Evolutionary conservation across 352 stramenopile species (phyloP).

Genomic region (Phytophthora citrophthora): DNA sequence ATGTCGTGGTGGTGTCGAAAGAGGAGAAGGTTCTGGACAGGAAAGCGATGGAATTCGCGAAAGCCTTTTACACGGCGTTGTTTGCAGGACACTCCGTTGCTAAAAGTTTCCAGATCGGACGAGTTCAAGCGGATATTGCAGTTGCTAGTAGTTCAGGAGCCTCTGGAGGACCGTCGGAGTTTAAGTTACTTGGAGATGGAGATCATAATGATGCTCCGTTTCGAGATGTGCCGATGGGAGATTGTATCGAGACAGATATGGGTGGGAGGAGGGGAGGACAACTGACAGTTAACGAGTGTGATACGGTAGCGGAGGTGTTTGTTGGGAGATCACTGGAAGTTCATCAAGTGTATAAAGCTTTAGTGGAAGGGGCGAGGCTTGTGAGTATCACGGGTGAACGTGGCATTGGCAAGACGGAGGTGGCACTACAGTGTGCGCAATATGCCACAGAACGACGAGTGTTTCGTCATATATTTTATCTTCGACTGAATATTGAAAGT

Average conservation of each 20-base stretch:
- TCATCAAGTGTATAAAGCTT: constrained; percentile 76
- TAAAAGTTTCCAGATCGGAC: constrained; percentile 85
- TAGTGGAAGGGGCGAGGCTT: constrained; percentile 78
- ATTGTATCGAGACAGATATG: constrained; percentile 70
- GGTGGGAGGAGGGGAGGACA: constrained; percentile 22
- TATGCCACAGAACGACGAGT: constrained; percentile 77
- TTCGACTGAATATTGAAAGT: constrained; percentile 36
- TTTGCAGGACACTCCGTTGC: constrained; percentile 80
- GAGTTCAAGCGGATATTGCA: constrained; percentile 77
- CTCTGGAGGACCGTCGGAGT: constrained; percentile 52
- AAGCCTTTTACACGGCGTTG: constrained; percentile 89
- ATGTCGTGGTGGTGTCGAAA: constrained; percentile 91
- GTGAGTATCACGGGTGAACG: constrained; percentile 76
- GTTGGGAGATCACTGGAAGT: constrained; percentile 83
- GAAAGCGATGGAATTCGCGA: constrained; percentile 89
- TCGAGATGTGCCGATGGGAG: constrained; percentile 50
- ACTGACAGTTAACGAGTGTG: constrained; percentile 70
- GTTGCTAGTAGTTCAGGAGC: constrained; percentile 36
- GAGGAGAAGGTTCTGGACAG: constrained; percentile 87
- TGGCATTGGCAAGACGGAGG: constrained; percentile 84
- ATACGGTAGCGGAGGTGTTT: constrained; percentile 76
- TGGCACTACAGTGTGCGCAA: constrained; percentile 76
- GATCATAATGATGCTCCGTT: constrained; percentile 86
- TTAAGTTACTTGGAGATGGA: constrained; percentile 81
- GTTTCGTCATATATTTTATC: constrained; percentile 80